Evolutionary conservation across 202 grass and related monocot species (phyloP), one percentile per base, ranked within the genome.

Genomic region (Saccharum hybrid): DNA sequence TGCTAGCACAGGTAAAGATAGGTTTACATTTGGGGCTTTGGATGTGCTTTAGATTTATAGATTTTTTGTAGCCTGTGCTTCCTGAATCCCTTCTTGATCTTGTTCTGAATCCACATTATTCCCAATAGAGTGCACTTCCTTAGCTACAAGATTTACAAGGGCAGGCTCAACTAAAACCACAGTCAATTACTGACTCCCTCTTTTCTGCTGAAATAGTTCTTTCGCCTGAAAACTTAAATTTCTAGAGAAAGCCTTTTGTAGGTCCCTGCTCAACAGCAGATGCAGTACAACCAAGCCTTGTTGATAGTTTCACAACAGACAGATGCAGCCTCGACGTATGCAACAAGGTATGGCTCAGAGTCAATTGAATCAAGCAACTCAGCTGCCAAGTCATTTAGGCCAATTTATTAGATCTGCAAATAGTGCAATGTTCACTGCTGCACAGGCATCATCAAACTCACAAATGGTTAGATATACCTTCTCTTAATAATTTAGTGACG

Each of bases 221-320:
- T 26, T 26, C 26, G 26, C 26, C 26, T 26, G 26, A 26, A 26
- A 26, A 26, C 26, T 26, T 26, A 26, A 26, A 26, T 0, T 26
- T 26, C 26, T 26, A 26, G 26, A 26, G 26, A 26, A 26, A 26
- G 26, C 26, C 26, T 26, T 26, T 26, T 26, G 26, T 26, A 26
- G 26, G 26, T 26, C 26, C 26, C 26, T 26, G 26, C 26, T 26
- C 26, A 26, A 26, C 26, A 26, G 26, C 26, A 26, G 26, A 26
- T 26, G 26, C 26, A 26, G 26, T 26, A 26, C 26, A 26, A 80
- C 68, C 92, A 98, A 75, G 73, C 87, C 64, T 74, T 98, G 69
- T 88, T 89, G 92, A 64, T 88, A 94, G 75, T 98, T 88, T 72
- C 95, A 94, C 66, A 98, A 87, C 84, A 89, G 95, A 72, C 92